phyloP scores from a whole-genome alignment of 805 yeast species.

The Maudiozyma turicensis region DNA sequence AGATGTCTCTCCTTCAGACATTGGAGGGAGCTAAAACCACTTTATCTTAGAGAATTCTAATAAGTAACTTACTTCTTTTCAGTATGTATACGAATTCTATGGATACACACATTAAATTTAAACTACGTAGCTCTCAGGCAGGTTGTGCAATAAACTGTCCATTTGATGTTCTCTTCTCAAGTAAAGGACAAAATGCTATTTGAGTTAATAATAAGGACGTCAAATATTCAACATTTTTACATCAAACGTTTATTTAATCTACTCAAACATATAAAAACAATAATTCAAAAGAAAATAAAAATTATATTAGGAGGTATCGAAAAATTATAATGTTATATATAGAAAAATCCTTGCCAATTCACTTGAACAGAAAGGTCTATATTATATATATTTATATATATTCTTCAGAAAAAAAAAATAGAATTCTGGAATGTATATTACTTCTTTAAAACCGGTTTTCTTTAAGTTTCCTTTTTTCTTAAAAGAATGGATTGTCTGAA shows the following conservation, averaged over 20 bases:
- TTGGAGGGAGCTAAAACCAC: too few species aligned
- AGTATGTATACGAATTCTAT: too few species aligned
- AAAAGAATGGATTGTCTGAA: background rate
- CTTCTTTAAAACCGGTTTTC: background rate
- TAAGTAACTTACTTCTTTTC: too few species aligned
- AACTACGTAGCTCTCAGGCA: background rate
- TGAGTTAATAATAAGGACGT: background rate
- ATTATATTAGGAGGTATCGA: conserved; percentile 1
- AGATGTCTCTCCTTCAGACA: too few species aligned
- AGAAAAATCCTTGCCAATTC: background rate
- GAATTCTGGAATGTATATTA: conserved; percentile 1
- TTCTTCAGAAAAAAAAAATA: background rate
- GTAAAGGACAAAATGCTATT: too few species aligned
- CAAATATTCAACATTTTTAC: background rate
- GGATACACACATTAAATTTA: background rate
- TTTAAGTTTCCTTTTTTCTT: background rate
- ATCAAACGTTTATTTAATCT: background rate
- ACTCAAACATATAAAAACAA: background rate
- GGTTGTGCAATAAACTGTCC: background rate
- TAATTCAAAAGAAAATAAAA: background rate
- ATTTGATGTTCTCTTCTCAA: too few species aligned
- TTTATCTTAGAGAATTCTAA: too few species aligned
- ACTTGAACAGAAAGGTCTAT: background rate
- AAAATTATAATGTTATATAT: background rate
- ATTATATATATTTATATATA: background rate